Base-by-base conservation (phyloP, 768 basidiomycete genomes). In the Podaxis sp. region DNA sequence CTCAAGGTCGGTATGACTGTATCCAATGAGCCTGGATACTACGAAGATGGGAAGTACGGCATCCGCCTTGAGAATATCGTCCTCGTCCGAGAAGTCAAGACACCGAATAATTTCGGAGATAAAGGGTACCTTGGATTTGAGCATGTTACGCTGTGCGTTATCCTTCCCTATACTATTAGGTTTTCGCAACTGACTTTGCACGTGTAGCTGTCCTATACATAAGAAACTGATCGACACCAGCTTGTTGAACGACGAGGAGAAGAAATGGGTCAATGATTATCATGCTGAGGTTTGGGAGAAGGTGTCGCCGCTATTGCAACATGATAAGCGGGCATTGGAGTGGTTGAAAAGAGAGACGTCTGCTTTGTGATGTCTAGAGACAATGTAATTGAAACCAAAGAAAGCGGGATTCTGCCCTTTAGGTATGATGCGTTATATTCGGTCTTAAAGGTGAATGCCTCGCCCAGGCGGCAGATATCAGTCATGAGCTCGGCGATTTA, bases 21-120 rank as follows among this genome's bases (percentile, higher is more conserved):
- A 26, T 95, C 94, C 0, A 97, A 98, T 69, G 95, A 96, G 67
- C 95, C 95, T 1, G 95, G 95, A 8, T 96, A 90, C 73, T 97
- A 97, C 72, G 87, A 86, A 7, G 95, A 98, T 68, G 96, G 95
- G 1, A 78, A 82, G 51, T 99, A 89, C 69, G 96, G 96, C 2
- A 94, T 99, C 68, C 88, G 97, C 3, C 93, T 96, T 68, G 96
- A 99, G 76, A 95, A 86, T 73, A 82, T 98, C 48, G 86, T 95
- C 22, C 78, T 96, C 19, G 90, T 96, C 3, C 81, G 84, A 54
- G 82, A 87, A 49, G 88, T 75, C 9, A 73, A 88, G 58, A 94
- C 93, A 0, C 84, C 80, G 7, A 84, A 87, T 59, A 83, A 93
- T 70, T 99, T 96, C 71, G 94, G 92, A 1, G 85, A 86, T 19